Percentiles rank a stretch among this genome's conserved stretches.
These are phyloP conservation scores for Coelastrella sp. DNA, from an alignment of 139 green algal genomes.

Conservation along the genomic window DNA sequence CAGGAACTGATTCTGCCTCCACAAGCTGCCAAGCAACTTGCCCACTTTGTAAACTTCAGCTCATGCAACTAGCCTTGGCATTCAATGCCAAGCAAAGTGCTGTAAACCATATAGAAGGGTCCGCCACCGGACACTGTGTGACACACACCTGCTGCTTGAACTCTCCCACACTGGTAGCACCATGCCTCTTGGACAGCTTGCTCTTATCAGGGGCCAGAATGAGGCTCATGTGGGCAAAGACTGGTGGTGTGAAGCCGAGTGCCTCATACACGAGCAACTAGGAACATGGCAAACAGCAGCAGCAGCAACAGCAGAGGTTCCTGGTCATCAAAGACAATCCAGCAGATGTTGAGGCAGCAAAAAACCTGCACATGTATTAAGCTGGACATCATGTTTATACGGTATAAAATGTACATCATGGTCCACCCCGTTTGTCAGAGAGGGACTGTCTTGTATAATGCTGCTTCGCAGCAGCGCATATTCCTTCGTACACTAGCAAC, in stretches of 20 bases:
- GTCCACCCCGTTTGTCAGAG: too few relatives aligned
- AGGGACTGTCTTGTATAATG: too few relatives aligned
- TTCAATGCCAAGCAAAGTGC: neutral
- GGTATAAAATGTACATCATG: too few relatives aligned
- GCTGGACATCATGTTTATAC: too few relatives aligned
- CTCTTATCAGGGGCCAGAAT: conserved; percentile 98
- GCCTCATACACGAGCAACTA: conserved; percentile 95
- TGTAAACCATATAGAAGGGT: too few relatives aligned
- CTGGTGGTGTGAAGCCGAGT: conserved; percentile 87
- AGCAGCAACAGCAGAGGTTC: neutral
- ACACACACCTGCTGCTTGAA: conserved; percentile 83
- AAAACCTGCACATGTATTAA: too few relatives aligned
- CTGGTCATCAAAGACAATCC: too few relatives aligned
- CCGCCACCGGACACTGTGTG: too few relatives aligned
- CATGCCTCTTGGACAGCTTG: conserved; percentile 98
- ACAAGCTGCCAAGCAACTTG: neutral
- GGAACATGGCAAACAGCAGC: conserved; percentile 15
- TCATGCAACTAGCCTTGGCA: neutral
- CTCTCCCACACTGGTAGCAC: conserved; percentile 97
- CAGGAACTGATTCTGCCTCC: too few relatives aligned
- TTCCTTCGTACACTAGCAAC: too few relatives aligned
- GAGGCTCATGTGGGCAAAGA: conserved; percentile 96
- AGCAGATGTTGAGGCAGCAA: too few relatives aligned
- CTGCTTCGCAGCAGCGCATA: too few relatives aligned
- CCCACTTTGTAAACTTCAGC: neutral